Base-by-base conservation (phyloP, 768 basidiomycete genomes). In the Podaxis carcinomalis region DNA sequence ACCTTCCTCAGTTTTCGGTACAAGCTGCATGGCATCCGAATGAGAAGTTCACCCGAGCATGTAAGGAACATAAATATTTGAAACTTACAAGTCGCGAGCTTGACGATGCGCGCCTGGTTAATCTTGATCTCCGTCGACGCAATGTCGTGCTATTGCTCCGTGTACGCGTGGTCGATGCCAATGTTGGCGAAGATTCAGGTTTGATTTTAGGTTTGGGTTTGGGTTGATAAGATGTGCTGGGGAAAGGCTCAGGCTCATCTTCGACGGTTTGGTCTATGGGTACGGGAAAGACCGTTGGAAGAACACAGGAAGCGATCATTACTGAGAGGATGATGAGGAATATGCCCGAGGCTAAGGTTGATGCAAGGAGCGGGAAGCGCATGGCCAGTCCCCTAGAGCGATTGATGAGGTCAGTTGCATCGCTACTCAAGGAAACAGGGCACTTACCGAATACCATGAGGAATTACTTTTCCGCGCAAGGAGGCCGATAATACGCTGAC, bases 361-460 rank as follows among this genome's bases (percentile, higher is more conserved):
- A 80, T 51, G 81, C 82, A 11, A 79, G 61, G 13, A 90, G 66
- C 1, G 91, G 91, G 71, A 88, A 89, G 37, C 87, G 84, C 35
- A 87, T 83, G 36, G 88, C 78, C 5, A 92, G 70, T 28, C 90
- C 89, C 23, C 90, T 92, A 62, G 62, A 52, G 42, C 23, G 42
- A 47, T 6, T 40, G 2, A 56, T 47, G 13, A 51, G 40, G 7
- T 25, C 37, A 49, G 49, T 54, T 21, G 23, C 13, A 13, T 35
- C 39, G 32, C 5, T 28, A 40, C 37, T 27, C 16, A 21, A 5
- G 53, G 7, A 32, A 32, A 32, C 32, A 36, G 36, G 6, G 13
- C 11, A 64, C 81, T 62, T 68, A 90, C 92, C 89, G 82, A 46
- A 93, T 72, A 37, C 92, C 92, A 63, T 80, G 82, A 63, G 84